phyloP scores from a whole-genome alignment of 2,329 filamentous ascomycete species.

The Cladophialophora exuberans region DNA sequence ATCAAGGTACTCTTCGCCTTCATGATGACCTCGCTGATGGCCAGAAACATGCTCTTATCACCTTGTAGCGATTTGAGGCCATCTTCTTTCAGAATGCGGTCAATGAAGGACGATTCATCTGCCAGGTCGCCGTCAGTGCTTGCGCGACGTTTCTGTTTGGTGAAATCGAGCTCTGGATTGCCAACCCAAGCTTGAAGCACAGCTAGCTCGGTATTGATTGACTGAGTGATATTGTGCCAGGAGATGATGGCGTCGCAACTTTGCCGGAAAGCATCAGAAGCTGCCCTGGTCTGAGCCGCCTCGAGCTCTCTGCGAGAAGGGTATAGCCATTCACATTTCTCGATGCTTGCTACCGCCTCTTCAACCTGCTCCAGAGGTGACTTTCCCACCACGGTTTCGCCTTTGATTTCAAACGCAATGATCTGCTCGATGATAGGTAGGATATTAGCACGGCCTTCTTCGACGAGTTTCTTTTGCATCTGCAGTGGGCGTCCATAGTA shows the following conservation, averaged over 20 bases:
- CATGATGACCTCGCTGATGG: constrained; percentile 81
- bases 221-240: constrained; percentile 95
- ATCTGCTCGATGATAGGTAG: constrained; percentile 82
- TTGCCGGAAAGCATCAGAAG: constrained; percentile 75
- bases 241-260: constrained; percentile 87
- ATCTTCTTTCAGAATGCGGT: constrained; percentile 93
- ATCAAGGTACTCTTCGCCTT: constrained; percentile 95
- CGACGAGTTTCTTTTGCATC: constrained; percentile 83
- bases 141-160: constrained; percentile 70
- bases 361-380: constrained; percentile 84
- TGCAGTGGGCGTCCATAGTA: constrained; percentile 81
- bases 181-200: constrained; percentile 96
- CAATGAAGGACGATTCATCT: constrained; percentile 91
- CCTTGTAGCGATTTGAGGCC: constrained; percentile 89
- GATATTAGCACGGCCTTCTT: constrained; percentile 76
- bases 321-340: constrained; percentile 83
- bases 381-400: constrained; percentile 88
- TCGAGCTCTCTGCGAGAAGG: constrained; percentile 77
- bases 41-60: constrained; percentile 76
- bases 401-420: constrained; percentile 90
- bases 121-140: constrained; percentile 72
- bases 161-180: constrained; percentile 92
- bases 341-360: constrained; percentile 86
- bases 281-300: constrained; percentile 73
- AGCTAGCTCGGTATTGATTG: constrained; percentile 91